phyloP scores from a whole-genome alignment of 495 filamentous ascomycete species.

The Penicillium odoratum region DNA sequence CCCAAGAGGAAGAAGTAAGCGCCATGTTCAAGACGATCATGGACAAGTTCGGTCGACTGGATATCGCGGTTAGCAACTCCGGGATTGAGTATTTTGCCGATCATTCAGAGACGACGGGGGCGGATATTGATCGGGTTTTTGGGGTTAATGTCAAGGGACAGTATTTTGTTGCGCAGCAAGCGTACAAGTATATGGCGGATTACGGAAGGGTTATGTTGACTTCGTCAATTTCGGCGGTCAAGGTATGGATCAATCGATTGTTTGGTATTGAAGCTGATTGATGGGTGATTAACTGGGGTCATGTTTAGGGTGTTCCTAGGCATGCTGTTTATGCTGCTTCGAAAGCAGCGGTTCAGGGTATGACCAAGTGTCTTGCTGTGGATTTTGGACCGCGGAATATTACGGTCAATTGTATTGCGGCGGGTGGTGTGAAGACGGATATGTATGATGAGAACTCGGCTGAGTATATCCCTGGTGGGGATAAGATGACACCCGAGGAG shows the following conservation, averaged over 20 bases:
- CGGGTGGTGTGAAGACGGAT: slow-evolving; percentile 42
- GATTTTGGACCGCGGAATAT: slow-evolving; percentile 54
- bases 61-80: slow-evolving; percentile 54
- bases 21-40: slow-evolving; percentile 46
- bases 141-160: slow-evolving; percentile 57
- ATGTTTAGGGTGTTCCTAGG: slow-evolving; percentile 19
- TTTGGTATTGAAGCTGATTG: not conserved
- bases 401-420: slow-evolving; percentile 54
- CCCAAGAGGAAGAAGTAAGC: slow-evolving; percentile 41
- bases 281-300: not conserved
- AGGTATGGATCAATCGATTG: slow-evolving; percentile 14
- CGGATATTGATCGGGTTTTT: slow-evolving; percentile 55
- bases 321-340: slow-evolving; percentile 52
- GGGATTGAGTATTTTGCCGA: slow-evolving; percentile 54
- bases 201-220: slow-evolving; percentile 32
- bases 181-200: slow-evolving; percentile 59
- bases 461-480: slow-evolving; percentile 37
- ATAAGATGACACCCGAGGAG: slow-evolving; percentile 31
- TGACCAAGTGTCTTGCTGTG: slow-evolving; percentile 56
- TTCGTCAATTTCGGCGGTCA: slow-evolving; percentile 34
- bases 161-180: slow-evolving; percentile 68
- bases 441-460: slow-evolving; percentile 42
- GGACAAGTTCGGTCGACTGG: slow-evolving; percentile 39
- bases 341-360: slow-evolving; percentile 54
- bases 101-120: slow-evolving; percentile 47